Evolutionary conservation across 331 rosid species (phyloP), one percentile per base, ranked within the genome.

Genomic region (Erythrophleum ivorense): DNA sequence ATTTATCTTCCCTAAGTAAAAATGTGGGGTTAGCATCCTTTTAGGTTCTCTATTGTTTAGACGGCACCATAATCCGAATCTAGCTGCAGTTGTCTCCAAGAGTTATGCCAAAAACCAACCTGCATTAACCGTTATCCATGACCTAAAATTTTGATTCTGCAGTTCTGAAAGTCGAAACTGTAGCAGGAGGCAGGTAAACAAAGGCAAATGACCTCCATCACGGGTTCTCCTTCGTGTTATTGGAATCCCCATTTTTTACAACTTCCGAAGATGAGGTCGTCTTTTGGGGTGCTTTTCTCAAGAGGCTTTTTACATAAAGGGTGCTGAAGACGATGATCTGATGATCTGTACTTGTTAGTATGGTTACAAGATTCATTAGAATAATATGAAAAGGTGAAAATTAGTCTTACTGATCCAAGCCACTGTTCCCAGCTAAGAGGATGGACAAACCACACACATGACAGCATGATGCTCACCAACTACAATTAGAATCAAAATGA

Each of bases 401-500:
- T 36, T 84, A 75, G 75, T 73, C 95, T 90, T 91, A 93, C 99
- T 5, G 98, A 90, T 91, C 99, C 99, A 73, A 88, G 84, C 72
- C 88, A 86, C 83, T 95, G 99, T 80, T 90, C 93, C 96, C 86
- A 81, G 91, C 97, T 95, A 78, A 95, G 96, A 72, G 97, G 97
- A 83, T 95, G 99, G 6, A 88, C 14, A 89, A 95, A 95, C 96
- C 97, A 95, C 66, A 88, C 71, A 59, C 99, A 93, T 49, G 97
- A 95, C 50, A 95, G 86, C 92, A 93, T 65, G 77, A 95, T 93
- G 97, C 97, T 95, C 71, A 82, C 94, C 94, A 93, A 84, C 99
- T 93, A 76, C 76, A 71, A 76, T 81, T 71, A 73, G 72, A 79
- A 82, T 33, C 91, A 5, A 72, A 73, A 73, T 54, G 6, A 52